Evolutionary conservation across 2,329 filamentous ascomycete species (phyloP).

Genomic region (Emmonsia crescens): DNA sequence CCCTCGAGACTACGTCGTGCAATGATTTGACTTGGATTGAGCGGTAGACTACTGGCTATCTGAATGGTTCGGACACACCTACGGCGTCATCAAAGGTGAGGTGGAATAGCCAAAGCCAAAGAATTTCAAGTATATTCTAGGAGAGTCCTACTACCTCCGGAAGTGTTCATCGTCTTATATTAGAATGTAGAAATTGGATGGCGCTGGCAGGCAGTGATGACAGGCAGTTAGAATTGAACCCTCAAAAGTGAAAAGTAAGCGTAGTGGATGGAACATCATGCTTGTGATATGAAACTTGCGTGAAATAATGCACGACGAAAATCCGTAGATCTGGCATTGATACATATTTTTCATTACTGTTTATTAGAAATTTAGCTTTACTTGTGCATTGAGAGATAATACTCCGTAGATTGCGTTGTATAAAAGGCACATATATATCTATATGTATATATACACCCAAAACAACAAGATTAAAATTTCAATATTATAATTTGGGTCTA

Average conservation of each 20-base stretch:
- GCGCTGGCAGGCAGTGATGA: not conserved
- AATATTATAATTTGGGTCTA: slow-evolving; percentile 39
- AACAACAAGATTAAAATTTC: not conserved
- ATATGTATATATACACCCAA: not conserved
- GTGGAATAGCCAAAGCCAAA: not conserved
- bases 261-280: not conserved
- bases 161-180: not conserved
- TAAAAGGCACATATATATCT: not conserved
- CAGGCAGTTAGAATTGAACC: not conserved
- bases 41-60: not conserved
- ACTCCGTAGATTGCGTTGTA: not conserved
- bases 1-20: not conserved
- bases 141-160: not conserved
- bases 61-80: not conserved
- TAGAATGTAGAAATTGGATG: not conserved
- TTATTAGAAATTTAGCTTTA: not conserved
- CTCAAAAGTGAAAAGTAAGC: not conserved
- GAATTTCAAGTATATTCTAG: not conserved
- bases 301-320: not conserved
- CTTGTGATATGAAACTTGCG: not conserved
- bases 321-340: not conserved
- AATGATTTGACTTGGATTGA: not conserved
- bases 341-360: not conserved
- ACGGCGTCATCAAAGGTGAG: not conserved
- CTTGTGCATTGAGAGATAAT: not conserved